Evolutionary conservation across 192 early-diverging fungal genomes (phyloP).

Genomic region (Phycomyces blakesleeanus): DNA sequence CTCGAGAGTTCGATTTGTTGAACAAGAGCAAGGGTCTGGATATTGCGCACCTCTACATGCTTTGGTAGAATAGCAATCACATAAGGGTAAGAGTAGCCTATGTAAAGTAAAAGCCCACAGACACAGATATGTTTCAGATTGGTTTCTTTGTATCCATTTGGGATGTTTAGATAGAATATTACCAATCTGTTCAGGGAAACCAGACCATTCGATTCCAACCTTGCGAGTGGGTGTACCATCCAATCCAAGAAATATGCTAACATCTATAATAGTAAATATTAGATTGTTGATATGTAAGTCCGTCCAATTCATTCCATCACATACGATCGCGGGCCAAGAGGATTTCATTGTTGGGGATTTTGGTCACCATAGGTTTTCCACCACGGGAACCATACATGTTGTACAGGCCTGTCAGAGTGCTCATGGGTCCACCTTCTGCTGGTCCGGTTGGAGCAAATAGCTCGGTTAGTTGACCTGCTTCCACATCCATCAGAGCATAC

Average conservation of each 20-base stretch:
- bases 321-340: slow-evolving; percentile 59
- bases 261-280: slow-evolving; percentile 32
- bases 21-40: slow-evolving; percentile 76
- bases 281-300: background rate
- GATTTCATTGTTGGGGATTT: slow-evolving; percentile 61
- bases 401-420: slow-evolving; percentile 43
- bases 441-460: slow-evolving; percentile 48
- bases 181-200: slow-evolving; percentile 59
- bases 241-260: slow-evolving; percentile 54
- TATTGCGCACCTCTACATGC: slow-evolving; percentile 82
- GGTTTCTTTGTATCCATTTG: too few species aligned
- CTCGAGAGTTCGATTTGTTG: slow-evolving; percentile 73
- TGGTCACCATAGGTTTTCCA: slow-evolving; percentile 57
- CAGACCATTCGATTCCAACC: slow-evolving; percentile 59
- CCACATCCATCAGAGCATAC: slow-evolving; percentile 58
- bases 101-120: too few species aligned
- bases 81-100: slow-evolving; percentile 67
- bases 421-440: slow-evolving; percentile 39
- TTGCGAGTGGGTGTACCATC: slow-evolving; percentile 56
- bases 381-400: slow-evolving; percentile 47
- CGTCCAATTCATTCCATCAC: background rate
- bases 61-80: slow-evolving; percentile 62
- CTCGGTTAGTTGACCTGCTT: slow-evolving; percentile 50
- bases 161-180: background rate
- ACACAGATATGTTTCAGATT: background rate